Base-by-base conservation (phyloP, 163 green algal species). In the Volvox carteri region DNA sequence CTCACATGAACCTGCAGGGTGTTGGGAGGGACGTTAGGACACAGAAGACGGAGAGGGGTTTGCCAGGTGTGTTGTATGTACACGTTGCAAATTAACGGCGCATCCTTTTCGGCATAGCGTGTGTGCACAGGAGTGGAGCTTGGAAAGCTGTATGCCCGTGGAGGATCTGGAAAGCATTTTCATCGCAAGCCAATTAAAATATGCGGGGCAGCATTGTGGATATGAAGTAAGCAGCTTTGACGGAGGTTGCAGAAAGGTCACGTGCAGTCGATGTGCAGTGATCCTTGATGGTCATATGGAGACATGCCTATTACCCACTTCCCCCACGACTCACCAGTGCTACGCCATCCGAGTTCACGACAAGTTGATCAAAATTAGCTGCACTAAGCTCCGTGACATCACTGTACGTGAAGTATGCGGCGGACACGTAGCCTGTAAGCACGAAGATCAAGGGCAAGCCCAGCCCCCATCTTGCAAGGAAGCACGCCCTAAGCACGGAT, bases 311-410 rank as follows among this genome's bases (percentile, higher is more conserved):
- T 76, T 25, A 3, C 4, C 23, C 35, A 41, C 21, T 48, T 60
- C 1, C 23, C 19, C 14, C 54, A 46, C 44, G 19, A n/a, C 84
- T 23, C 54, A 89, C 84, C 50, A 84, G 8, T 0, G 84, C 70
- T 0, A 89, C 70, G 23, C 84, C 84, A 68, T 89, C 84, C 5
- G 68, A 84, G 6, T 84, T 33, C 16, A 52, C 41, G 18, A 89
- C 84, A 19, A 75, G 52, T 42, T 73, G 52, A 11, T 89, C 84
- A 52, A 89, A 89, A 33, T 89, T 89, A 5, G 21, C 50, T 2
- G 50, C 37, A 28, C 16, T 84, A 0, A 89, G 84, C 41, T 74
- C 28, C 39, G 52, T 44, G 1, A 89, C 84, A n/a, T 62, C 84
- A n/a, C 75, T 75, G 39, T 42, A 75, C 18, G 19, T 28, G 1